These are phyloP conservation scores for Thielaviopsis euricoi DNA, from an alignment of 2,329 filamentous ascomycete genomes.

Conservation along the genomic window DNA sequence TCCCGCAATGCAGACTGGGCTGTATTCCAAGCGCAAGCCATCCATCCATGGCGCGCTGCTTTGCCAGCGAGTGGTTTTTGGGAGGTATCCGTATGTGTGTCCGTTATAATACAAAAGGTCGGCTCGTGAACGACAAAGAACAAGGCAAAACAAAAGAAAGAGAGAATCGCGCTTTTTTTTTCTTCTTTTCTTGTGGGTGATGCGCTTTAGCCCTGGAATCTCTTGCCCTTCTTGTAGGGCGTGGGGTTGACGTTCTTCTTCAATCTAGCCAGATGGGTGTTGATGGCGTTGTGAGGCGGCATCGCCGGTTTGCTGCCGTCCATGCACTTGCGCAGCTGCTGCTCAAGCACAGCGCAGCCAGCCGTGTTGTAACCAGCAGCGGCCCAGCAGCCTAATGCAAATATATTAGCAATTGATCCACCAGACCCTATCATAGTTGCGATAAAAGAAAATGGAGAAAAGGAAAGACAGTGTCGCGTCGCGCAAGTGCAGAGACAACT, in stretches of 20 bases:
- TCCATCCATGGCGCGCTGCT: neutral
- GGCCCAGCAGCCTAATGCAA: constrained; percentile 58
- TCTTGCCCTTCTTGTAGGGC: constrained; percentile 21
- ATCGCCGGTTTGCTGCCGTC: constrained; percentile 43
- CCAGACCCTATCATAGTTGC: too few species aligned
- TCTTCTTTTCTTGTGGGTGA: too few species aligned
- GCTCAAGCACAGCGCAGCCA: constrained; percentile 43
- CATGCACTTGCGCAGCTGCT: constrained; percentile 54
- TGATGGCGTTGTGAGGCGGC: constrained; percentile 55
- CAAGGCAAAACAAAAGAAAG: neutral
- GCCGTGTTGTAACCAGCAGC: constrained; percentile 52
- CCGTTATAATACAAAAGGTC: neutral
- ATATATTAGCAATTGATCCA: neutral
- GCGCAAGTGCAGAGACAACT: neutral
- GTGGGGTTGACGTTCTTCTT: constrained; percentile 44
- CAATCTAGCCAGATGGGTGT: constrained; percentile 76
- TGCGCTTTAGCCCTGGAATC: constrained; percentile 14
- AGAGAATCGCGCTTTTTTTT: neutral
- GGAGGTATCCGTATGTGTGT: constrained; percentile 9
- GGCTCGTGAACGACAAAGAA: neutral
- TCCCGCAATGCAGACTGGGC: neutral
- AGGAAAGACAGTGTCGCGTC: neutral
- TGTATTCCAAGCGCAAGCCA: neutral
- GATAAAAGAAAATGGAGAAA: neutral
- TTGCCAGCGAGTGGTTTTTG: neutral